Evolutionary conservation across 2,329 filamentous ascomycete species (phyloP), one percentile per base, ranked within the genome.

Genomic region (Sodiomyces alkalinus): DNA sequence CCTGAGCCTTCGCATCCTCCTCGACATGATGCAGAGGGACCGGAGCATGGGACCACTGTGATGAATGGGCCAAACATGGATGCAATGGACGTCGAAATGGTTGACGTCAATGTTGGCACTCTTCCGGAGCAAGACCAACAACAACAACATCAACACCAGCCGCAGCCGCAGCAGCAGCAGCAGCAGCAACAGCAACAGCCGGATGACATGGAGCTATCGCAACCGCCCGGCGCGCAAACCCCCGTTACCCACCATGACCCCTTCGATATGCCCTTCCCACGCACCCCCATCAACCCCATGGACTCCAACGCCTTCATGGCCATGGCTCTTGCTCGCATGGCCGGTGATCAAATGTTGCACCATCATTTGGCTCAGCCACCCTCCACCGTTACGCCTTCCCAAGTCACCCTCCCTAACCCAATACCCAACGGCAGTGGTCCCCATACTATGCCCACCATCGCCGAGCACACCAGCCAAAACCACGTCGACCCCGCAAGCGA

Each of bases 311-410:
- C 54, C 25, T 56, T 53, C 43, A 53, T 57, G 50, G 58, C 61
- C 51, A 58, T 61, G 55, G 51, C 54, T 14, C 41, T 61, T 26
- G 55, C 54, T 22, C 47, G 47, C 32, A 54, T 55, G 44, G 53
- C 53, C 4, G 46, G 40, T 9, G 48, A 45, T 11, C 43, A 39
- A 21, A 39, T 41, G 31, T 26, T 46, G 16, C 46, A 43, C 31
- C 47, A 46, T 37, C 53, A 56, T 46, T 51, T 53, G 14, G 10
- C 18, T 19, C 17, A 27, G 16, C 53, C 53, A 13, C 54, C 53
- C 20, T 52, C 55, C 5, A 62, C 57, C 22, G 56, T 62, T 32
- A 60, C 53, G 8, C 58, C 59, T 2, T 51, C 56, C 4, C 56
- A 62, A 35, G 56, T 62, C 33, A 59, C 58, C 15, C 43, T 61